Percentiles rank a stretch among this genome's conserved stretches.
Conservation (phyloP, 805 yeast genomes). For the Scheffersomyces lignosus region DNA sequence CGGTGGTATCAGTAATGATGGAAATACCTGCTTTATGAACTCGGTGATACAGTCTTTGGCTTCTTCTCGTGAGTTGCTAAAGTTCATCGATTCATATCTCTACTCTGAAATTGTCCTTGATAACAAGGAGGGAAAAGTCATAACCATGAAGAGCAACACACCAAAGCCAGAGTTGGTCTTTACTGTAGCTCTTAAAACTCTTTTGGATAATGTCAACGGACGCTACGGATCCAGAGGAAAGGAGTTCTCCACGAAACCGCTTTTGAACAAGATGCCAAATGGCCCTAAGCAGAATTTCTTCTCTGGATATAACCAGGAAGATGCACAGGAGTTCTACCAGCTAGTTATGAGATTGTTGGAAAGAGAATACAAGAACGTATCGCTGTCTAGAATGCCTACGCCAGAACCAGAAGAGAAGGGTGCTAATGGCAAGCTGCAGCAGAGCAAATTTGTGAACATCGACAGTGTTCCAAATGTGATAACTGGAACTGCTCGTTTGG, state of each 20-base stretch:
- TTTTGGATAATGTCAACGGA: conserved; percentile 62
- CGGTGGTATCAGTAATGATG: conserved; percentile 87
- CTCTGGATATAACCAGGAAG: conserved; percentile 89
- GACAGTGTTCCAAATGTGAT: conserved; percentile 24
- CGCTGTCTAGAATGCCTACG: conserved; percentile 19
- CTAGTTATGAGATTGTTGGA: conserved; percentile 68
- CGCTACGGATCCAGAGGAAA: conserved; percentile 50
- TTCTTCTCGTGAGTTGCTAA: conserved; percentile 60
- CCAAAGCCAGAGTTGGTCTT: conserved; percentile 39
- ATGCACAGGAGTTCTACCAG: conserved; percentile 95
- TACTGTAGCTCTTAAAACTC: conserved; percentile 51
- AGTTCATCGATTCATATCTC: conserved; percentile 50
- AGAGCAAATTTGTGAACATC: conserved; percentile 17
- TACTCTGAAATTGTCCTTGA: conserved; percentile 29
- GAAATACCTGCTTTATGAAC: conserved; percentile 94
- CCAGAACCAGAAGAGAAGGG: conserved; percentile 19
- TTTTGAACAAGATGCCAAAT: conserved; percentile 69
- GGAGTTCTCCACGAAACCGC: conserved; percentile 58
- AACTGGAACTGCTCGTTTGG: conserved; percentile 47
- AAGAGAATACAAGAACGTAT: conserved; percentile 45
- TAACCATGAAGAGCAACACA: conserved; percentile 16
- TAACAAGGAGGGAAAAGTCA: conserved; percentile 9
- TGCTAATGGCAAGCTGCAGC: conserved; percentile 10
- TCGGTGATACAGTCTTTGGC: conserved; percentile 83
- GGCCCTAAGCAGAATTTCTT: conserved; percentile 78